These are phyloP conservation scores for Dactylellina leptospora DNA, from an alignment of 2,329 filamentous ascomycete species.

Conservation along the genomic window DNA sequence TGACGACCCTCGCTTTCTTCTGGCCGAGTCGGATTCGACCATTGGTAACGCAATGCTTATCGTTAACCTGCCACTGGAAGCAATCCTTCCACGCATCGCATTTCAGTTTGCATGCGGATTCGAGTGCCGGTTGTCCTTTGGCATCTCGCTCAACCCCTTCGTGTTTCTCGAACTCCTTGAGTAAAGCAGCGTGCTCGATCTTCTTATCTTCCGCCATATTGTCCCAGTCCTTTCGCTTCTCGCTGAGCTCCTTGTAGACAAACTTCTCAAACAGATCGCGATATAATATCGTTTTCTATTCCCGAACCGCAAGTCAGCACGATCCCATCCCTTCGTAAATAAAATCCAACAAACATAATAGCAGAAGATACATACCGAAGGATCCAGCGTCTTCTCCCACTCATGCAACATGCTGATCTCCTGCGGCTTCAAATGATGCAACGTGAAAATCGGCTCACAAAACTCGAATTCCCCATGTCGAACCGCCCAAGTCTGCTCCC, in stretches of 20 bases:
- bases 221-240: constrained; percentile 21
- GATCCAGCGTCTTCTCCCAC: constrained; percentile 31
- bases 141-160: constrained; percentile 1
- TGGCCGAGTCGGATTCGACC: constrained; percentile 11
- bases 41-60: constrained; percentile 27
- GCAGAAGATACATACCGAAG: constrained; percentile 16
- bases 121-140: constrained; percentile 8
- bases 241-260: constrained; percentile 21
- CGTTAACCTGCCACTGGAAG: constrained; percentile 24
- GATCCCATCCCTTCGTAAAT: not conserved
- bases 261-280: constrained; percentile 36
- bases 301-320: not conserved
- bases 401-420: constrained; percentile 36
- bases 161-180: constrained; percentile 10
- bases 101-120: constrained; percentile 22
- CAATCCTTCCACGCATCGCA: constrained; percentile 32
- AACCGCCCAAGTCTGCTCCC: constrained; percentile 39
- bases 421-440: constrained; percentile 36
- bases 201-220: constrained; percentile 19
- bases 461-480: constrained; percentile 6
- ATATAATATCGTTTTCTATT: constrained; percentile 31
- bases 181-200: constrained; percentile 2
- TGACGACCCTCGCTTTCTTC: constrained; percentile 12
- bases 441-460: constrained; percentile 39
- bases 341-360: not conserved